Conservation (phyloP, 2,329 filamentous ascomycete species). For the Fusarium coffeatum region DNA sequence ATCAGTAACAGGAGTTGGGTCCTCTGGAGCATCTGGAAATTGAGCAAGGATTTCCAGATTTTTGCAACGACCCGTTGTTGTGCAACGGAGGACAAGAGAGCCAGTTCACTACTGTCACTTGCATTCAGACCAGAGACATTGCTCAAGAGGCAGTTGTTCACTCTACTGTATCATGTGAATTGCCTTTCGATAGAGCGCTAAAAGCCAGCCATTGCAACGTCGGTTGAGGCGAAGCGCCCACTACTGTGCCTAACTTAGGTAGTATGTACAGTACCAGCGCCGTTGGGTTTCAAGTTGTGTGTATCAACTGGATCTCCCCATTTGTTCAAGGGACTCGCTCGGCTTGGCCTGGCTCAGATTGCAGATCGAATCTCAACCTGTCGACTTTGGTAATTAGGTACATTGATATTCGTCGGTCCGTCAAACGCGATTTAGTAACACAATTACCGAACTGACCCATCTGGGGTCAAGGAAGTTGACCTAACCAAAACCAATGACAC, state of each 20-base stretch:
- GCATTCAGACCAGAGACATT: background rate
- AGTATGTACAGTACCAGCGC: slow-evolving; percentile 1
- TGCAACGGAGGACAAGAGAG: slow-evolving; percentile 3
- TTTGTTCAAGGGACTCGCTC: slow-evolving; percentile 21
- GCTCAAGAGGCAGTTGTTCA: background rate
- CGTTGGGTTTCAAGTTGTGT: slow-evolving; percentile 35
- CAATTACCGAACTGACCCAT: background rate
- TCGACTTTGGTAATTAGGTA: background rate
- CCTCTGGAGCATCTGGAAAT: slow-evolving; percentile 22
- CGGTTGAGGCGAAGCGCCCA: slow-evolving; percentile 29
- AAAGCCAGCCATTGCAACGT: slow-evolving; percentile 12
- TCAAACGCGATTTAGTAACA: slow-evolving; percentile 9
- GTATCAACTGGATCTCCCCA: slow-evolving; percentile 24
- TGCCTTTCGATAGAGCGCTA: background rate
- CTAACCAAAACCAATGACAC: slow-evolving; percentile 3
- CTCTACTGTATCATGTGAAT: background rate
- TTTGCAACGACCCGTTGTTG: slow-evolving; percentile 2
- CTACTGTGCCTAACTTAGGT: background rate
- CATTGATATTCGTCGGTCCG: background rate
- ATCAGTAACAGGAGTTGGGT: slow-evolving; percentile 29
- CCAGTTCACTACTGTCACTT: background rate
- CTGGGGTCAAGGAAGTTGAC: background rate
- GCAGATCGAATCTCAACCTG: slow-evolving; percentile 4
- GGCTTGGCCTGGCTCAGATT: slow-evolving; percentile 16
- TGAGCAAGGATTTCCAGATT: slow-evolving; percentile 3